A percentile compares a stretch with the other conserved stretches of the same genome.
Evolutionary conservation across 2,329 filamentous ascomycete genomes (phyloP).

Genomic region (Monilinia vaccinii-corymbosi): DNA sequence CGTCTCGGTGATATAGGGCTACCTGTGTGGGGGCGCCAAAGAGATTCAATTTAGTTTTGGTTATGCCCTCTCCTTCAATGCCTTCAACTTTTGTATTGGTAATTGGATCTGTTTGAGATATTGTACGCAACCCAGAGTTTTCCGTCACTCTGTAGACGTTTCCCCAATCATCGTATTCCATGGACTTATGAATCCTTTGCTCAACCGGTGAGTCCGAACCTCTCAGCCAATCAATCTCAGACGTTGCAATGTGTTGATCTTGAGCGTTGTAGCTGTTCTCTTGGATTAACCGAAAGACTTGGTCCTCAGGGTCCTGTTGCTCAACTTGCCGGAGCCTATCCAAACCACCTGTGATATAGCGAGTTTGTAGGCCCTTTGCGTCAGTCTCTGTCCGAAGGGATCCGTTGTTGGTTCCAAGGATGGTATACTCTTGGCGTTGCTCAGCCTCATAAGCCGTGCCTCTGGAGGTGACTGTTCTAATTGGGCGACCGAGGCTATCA

Average conservation of each 20-base stretch:
- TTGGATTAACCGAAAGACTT: background rate
- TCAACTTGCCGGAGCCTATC: constrained; percentile 1
- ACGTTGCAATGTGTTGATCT: background rate
- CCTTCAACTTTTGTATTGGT: background rate
- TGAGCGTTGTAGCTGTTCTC: constrained; percentile 2
- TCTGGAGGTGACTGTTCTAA: background rate
- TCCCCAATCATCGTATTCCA: constrained; percentile 4
- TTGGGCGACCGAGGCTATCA: background rate
- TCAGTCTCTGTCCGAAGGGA: background rate
- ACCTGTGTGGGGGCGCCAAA: background rate
- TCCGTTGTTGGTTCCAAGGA: background rate
- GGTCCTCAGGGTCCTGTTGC: background rate
- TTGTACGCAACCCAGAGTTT: background rate
- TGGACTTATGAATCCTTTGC: background rate
- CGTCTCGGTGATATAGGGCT: background rate
- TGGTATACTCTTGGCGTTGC: background rate
- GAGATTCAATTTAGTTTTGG: background rate
- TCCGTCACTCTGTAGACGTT: background rate
- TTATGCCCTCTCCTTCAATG: constrained; percentile 3
- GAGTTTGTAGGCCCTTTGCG: constrained; percentile 1
- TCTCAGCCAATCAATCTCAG: constrained; percentile 6
- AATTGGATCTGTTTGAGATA: background rate
- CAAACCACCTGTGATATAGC: background rate
- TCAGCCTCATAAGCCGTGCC: background rate
- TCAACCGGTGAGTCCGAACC: background rate